Evolutionary conservation across 2,329 filamentous ascomycete genomes (phyloP).

Genomic region (Phialophora expanda): DNA sequence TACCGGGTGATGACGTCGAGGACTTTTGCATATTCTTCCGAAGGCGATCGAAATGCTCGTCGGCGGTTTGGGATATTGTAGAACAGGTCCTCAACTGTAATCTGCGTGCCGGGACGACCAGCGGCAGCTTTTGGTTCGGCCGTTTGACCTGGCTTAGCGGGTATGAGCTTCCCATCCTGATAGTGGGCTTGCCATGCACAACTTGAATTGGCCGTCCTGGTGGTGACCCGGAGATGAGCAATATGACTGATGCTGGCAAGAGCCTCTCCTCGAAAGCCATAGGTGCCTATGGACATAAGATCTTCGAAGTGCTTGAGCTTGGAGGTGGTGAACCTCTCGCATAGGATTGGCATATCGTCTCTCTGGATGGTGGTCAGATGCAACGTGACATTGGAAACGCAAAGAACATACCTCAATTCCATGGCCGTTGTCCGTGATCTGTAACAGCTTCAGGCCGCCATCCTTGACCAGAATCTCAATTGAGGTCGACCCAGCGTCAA

Average conservation of each 20-base stretch:
- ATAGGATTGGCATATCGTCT: conserved; percentile 89
- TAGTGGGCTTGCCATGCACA: conserved; percentile 93
- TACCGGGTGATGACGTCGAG: conserved; percentile 93
- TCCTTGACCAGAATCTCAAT: conserved; percentile 93
- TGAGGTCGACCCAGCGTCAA: conserved; percentile 93
- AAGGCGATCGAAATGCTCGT: conserved; percentile 84
- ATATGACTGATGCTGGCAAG: conserved; percentile 98
- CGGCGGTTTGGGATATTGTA: conserved; percentile 92
- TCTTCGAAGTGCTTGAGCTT: conserved; percentile 95
- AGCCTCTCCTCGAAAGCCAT: conserved; percentile 97
- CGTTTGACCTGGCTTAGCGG: conserved; percentile 84
- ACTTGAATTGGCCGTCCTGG: conserved; percentile 84
- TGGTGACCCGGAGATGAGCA: conserved; percentile 92
- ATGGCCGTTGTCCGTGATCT: conserved; percentile 96
- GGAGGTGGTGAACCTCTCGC: conserved; percentile 94
- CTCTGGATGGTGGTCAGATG: conserved; percentile 59
- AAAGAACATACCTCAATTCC: conserved; percentile 77
- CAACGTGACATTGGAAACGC: not conserved
- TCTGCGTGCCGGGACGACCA: conserved; percentile 87
- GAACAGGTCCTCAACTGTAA: conserved; percentile 95
- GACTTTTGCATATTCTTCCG: conserved; percentile 97
- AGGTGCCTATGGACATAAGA: conserved; percentile 84
- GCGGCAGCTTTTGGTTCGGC: conserved; percentile 86
- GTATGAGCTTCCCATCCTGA: conserved; percentile 77
- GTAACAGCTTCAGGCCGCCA: conserved; percentile 89